Evolutionary conservation across 139 green algal genomes (phyloP).

Genomic region (Asterochloris erici): DNA sequence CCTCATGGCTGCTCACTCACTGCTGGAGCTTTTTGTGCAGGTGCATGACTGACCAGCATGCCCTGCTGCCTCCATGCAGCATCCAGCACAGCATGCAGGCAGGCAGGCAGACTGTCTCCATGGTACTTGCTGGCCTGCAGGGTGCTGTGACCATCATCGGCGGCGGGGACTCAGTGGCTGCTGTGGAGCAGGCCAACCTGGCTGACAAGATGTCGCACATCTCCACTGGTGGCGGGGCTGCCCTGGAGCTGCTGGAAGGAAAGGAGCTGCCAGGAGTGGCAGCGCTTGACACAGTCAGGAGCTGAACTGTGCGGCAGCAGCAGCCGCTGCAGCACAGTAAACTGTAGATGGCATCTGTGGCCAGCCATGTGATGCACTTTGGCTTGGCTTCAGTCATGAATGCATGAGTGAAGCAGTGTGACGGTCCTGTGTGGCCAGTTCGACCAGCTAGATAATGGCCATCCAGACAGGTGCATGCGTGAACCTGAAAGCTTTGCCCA

Average conservation of each 20-base stretch:
- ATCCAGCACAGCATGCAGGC: not conserved
- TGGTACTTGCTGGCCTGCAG: not conserved
- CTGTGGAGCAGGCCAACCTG: conserved; percentile 95
- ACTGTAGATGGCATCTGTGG: no score
- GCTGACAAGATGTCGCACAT: conserved; percentile 89
- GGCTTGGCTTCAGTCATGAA: no score
- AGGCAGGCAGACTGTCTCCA: not conserved
- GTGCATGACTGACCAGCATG: not conserved
- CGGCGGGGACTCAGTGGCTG: conserved; percentile 95
- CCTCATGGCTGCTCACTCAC: no score
- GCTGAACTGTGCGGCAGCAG: no score
- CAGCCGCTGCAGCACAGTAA: no score
- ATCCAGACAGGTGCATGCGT: no score
- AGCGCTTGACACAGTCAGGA: conserved; percentile 64
- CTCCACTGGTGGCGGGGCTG: conserved; percentile 94
- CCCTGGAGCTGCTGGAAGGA: conserved; percentile 98
- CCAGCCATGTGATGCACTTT: no score
- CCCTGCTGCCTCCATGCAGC: not conserved
- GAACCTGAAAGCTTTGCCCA: no score
- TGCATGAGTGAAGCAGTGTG: no score
- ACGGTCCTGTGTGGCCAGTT: no score
- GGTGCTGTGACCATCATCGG: conserved; percentile 95
- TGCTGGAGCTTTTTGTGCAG: not conserved
- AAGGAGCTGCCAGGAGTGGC: conserved; percentile 97
- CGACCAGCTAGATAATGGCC: no score